Conservation (phyloP, 495 filamentous ascomycete genomes). For the Aspergillus indologenus region DNA sequence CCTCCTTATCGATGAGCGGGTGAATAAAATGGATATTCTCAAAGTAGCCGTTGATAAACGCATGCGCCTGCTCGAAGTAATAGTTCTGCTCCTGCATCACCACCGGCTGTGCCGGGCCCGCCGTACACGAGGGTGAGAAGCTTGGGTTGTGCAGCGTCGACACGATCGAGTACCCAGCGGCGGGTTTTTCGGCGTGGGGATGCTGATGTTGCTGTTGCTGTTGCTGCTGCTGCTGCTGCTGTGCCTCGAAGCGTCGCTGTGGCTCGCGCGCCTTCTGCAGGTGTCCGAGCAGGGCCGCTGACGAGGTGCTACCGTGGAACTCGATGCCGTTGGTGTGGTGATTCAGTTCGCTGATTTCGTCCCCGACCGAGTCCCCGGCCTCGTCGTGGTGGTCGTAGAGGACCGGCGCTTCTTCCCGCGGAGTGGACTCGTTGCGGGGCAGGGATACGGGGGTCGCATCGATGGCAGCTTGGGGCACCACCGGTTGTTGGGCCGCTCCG, state of each 20-base stretch:
- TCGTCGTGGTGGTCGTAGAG: conserved; percentile 23
- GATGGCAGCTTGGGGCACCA: conserved; percentile 9
- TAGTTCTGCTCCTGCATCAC: conserved; percentile 34
- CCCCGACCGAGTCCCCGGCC: conserved; percentile 27
- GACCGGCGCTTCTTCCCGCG: conserved; percentile 18
- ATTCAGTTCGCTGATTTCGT: conserved; percentile 38
- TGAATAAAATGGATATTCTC: conserved; percentile 44
- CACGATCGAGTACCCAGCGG: conserved; percentile 32
- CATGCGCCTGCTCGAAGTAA: conserved; percentile 41
- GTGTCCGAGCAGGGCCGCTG: conserved; percentile 34
- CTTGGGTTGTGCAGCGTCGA: conserved; percentile 40
- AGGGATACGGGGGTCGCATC: conserved; percentile 34
- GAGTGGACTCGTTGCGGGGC: conserved; percentile 25
- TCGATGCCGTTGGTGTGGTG: conserved; percentile 41
- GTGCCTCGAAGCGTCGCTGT: conserved; percentile 18
- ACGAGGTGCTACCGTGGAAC: conserved; percentile 41
- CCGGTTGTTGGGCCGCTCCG: not conserved
- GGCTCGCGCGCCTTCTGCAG: conserved; percentile 32
- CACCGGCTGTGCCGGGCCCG: conserved; percentile 23
- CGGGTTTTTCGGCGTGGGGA: too few relatives aligned
- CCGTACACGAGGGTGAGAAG: conserved; percentile 33
- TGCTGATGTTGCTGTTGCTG: too few relatives aligned
- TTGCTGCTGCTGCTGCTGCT: too few relatives aligned
- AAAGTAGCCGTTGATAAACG: conserved; percentile 45
- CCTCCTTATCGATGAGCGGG: conserved; percentile 42